A percentile compares a stretch with the other conserved stretches of the same genome.
These are phyloP conservation scores for Tetrahymena thermophila DNA, from an alignment of 73 alveolate genomes.

Conservation along the genomic window DNA sequence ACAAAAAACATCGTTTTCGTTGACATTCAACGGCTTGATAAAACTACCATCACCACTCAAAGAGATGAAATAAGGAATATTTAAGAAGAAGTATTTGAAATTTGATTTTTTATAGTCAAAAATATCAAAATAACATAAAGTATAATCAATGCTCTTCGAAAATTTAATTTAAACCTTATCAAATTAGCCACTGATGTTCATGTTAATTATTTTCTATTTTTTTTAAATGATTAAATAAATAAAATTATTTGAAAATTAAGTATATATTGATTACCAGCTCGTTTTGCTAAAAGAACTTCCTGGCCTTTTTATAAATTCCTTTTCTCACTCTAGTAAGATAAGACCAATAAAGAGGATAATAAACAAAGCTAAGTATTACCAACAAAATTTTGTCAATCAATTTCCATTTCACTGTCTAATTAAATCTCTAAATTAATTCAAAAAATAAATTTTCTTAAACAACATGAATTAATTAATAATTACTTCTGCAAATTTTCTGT, in stretches of 20 bases:
- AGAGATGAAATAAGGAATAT: conserved; percentile 15
- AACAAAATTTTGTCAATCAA: background rate
- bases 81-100: conserved; percentile 12
- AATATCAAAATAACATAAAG: conserved; percentile 15
- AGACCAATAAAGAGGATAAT: conserved; percentile 37
- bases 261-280: background rate
- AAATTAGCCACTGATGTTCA: conserved; percentile 9
- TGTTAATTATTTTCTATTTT: background rate
- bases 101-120: conserved; percentile 23
- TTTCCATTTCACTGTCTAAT: conserved; percentile 20
- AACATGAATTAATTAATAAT: background rate
- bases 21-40: conserved; percentile 19
- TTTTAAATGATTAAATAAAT: background rate
- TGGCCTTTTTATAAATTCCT: background rate
- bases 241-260: background rate
- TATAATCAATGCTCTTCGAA: conserved; percentile 29
- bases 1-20: conserved; percentile 39
- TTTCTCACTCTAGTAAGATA: conserved; percentile 3
- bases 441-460: background rate
- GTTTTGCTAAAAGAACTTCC: background rate
- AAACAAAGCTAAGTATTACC: background rate
- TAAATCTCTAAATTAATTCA: background rate
- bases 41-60: conserved; percentile 37
- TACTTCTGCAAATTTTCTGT: conserved; percentile 23
- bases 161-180: conserved; percentile 19